Base-by-base conservation (phyloP, 1,139 yeast species). In the Pichia sp. region DNA sequence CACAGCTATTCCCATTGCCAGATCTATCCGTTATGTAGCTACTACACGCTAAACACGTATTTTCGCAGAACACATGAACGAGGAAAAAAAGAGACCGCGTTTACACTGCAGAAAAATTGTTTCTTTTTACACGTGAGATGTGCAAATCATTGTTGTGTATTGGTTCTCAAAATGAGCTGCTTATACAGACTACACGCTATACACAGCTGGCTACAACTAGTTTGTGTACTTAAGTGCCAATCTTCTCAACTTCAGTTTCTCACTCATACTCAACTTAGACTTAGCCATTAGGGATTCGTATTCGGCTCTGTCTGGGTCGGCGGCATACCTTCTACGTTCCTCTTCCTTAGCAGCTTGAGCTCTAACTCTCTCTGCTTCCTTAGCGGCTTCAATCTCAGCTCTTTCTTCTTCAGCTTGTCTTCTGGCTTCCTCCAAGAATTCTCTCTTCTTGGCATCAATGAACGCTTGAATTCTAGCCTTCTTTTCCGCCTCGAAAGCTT, bases 401-500 rank as follows among this genome's bases (percentile, higher is more conserved):
- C 44, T 40, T 13, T 23, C 56, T 47, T 51, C 57, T 49, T 57
- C 59, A 19, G 45, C 47, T 51, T 67, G 66, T 54, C 69, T 70
- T 61, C 70, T 70, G 58, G 29, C 36, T 4, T 63, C 64, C 13
- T 64, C 71, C 49, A 68, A 70, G 52, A 68, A 60, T 50, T 67
- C 62, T 46, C 66, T 71, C 60, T 70, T 70, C 63, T 75, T 73
- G 57, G 72, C 69, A 34, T 75, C 76, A 55, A 76, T 58, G 46
- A 81, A 84, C 66, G 78, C 78, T 57, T 80, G 92, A 58, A 89
- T 81, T 69, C 90, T 80, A 57, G 78, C 82, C 64, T 79, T 67
- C 75, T 85, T 85, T 58, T 89, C 92, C 58, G 78, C 81, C 67
- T 81, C 88, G 43, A 85, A 73, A 62, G 78, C 77, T 47, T 70